A percentile compares a stretch with the other conserved stretches of the same genome.
These are phyloP conservation scores for Colletotrichum tropicale DNA, from an alignment of 2,329 filamentous ascomycete species.

Conservation along the genomic window DNA sequence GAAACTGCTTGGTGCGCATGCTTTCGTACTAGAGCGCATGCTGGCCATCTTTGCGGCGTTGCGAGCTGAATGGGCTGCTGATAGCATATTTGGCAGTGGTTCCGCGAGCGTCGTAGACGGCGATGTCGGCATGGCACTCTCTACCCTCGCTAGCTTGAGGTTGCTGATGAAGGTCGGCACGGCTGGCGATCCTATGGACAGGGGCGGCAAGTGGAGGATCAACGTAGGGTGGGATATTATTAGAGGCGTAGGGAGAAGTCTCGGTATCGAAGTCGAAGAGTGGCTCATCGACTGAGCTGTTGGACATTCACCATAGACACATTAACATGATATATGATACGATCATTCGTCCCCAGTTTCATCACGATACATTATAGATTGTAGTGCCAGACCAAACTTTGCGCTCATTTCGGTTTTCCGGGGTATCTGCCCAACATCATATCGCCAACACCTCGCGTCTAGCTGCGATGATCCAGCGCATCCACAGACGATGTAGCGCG, in stretches of 20 bases:
- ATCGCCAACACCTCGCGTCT: not conserved
- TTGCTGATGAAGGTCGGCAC: constrained; percentile 71
- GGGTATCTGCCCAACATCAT: not conserved
- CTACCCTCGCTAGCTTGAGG: constrained; percentile 74
- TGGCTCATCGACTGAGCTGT: constrained; percentile 68
- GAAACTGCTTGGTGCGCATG: constrained; percentile 77
- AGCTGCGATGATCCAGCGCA: not conserved
- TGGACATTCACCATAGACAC: not conserved
- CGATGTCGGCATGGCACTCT: constrained; percentile 68
- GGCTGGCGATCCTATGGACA: constrained; percentile 68
- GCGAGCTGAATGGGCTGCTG: constrained; percentile 55
- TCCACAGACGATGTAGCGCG: not conserved
- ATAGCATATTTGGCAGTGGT: constrained; percentile 42
- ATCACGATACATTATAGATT: not conserved
- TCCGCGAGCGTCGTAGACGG: constrained; percentile 45
- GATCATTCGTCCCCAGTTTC: not conserved
- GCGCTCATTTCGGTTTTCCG: not conserved
- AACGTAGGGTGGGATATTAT: constrained; percentile 82
- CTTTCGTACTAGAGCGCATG: constrained; percentile 79
- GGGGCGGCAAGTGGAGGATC: constrained; percentile 76
- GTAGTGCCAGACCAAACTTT: not conserved
- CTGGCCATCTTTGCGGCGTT: constrained; percentile 78
- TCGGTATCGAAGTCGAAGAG: constrained; percentile 81
- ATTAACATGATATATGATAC: not conserved
- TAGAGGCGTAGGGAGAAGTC: constrained; percentile 70